These are phyloP conservation scores for Chimonanthus praecox DNA, from an alignment of 164 flowering plant genomes.

Conservation along the genomic window DNA sequence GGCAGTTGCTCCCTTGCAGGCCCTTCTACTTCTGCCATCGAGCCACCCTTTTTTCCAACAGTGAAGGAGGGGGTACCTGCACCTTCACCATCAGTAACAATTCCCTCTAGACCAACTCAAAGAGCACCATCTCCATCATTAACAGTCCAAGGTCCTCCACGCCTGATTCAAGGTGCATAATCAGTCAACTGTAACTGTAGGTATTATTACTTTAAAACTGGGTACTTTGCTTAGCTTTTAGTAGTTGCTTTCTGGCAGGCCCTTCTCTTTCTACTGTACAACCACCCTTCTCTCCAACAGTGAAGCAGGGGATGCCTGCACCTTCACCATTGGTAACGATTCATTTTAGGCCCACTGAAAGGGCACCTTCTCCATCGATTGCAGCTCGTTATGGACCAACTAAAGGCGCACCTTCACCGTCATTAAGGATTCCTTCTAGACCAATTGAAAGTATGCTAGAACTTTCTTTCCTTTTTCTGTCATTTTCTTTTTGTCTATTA, in stretches of 20 bases:
- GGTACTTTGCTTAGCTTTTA: no score
- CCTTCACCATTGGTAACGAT: no score
- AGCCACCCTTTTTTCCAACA: constrained; percentile 33
- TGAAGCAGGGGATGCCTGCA: no score
- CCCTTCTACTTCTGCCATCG: constrained; percentile 27
- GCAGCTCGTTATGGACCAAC: constrained; percentile 17
- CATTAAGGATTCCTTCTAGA: background rate
- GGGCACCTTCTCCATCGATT: constrained; percentile 29
- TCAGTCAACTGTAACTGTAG: no score
- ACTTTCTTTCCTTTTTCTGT: background rate
- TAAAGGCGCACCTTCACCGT: constrained; percentile 1
- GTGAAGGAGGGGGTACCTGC: constrained; percentile 27
- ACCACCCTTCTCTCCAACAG: no score
- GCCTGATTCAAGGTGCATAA: no score
- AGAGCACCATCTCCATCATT: no score
- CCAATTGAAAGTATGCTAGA: constrained; percentile 23
- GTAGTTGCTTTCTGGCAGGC: no score
- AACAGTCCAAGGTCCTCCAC: no score
- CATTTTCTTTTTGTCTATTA: background rate
- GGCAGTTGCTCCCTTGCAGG: constrained; percentile 12
- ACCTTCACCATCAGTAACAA: constrained; percentile 29
- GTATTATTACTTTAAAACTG: no score
- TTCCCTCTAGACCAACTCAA: background rate
- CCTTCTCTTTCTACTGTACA: no score
- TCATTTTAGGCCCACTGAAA: background rate